phyloP scores from a whole-genome alignment of 2,329 filamentous ascomycete species.

The Fusarium incarnatum region DNA sequence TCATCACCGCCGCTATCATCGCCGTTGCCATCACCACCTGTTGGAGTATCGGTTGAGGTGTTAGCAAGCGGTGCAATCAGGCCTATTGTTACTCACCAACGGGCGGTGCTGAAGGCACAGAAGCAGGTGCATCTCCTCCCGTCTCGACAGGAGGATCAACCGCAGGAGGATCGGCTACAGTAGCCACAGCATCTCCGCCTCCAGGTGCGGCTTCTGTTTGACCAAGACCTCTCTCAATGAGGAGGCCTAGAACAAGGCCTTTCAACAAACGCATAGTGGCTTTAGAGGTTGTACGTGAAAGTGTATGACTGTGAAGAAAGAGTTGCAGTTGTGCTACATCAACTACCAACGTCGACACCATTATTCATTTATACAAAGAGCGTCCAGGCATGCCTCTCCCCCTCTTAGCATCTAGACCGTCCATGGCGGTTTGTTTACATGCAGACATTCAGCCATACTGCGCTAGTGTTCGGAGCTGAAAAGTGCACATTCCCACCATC shows the following conservation, averaged over 20 bases:
- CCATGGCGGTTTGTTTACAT: neutral
- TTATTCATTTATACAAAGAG: neutral
- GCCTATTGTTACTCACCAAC: neutral
- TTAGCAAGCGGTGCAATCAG: neutral
- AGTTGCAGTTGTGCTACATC: neutral
- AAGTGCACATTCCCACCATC: neutral
- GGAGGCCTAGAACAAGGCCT: neutral
- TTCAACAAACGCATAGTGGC: conserved; percentile 4
- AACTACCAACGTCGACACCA: accelerated
- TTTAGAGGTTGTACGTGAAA: neutral
- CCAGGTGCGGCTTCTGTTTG: neutral
- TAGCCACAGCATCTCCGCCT: neutral
- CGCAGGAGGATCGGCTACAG: neutral
- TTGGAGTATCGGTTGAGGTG: neutral
- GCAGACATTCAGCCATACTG: neutral
- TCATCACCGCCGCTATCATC: neutral
- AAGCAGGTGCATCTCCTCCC: neutral
- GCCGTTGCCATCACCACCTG: neutral
- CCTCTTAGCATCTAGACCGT: conserved; percentile 1
- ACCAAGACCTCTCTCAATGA: neutral
- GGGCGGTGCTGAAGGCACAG: neutral
- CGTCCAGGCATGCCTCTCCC: neutral
- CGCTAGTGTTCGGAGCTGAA: conserved; percentile 17
- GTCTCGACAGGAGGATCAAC: conserved; percentile 2
- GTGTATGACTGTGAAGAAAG: neutral